phyloP scores from a whole-genome alignment of 129 eudicot genomes.

The Chrysanthemum seticuspe region DNA sequence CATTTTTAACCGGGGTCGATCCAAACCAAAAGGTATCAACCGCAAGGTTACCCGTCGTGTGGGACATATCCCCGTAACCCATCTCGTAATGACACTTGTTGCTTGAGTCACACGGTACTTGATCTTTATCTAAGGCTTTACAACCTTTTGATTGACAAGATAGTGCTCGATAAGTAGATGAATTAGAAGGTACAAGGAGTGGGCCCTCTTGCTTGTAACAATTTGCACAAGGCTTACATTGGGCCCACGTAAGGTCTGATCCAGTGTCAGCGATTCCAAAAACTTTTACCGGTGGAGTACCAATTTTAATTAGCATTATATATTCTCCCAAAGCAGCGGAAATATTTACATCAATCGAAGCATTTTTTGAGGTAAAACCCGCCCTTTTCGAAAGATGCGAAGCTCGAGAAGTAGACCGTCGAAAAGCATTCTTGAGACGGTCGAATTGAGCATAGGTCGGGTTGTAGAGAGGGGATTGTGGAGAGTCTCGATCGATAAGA shows the following conservation, averaged over 20 bases:
- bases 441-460: slow-evolving; percentile 23
- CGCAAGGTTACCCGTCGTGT: slow-evolving; percentile 43
- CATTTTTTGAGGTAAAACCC: not conserved
- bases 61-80: slow-evolving; percentile 40
- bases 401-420: slow-evolving; percentile 41
- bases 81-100: slow-evolving; percentile 35
- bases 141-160: slow-evolving; percentile 48
- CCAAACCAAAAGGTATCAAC: slow-evolving; percentile 46
- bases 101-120: not conserved
- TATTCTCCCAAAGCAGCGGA: slow-evolving; percentile 37
- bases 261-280: slow-evolving; percentile 64
- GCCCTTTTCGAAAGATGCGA: slow-evolving; percentile 1
- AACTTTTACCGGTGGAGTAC: slow-evolving; percentile 50
- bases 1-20: slow-evolving; percentile 25
- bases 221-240: slow-evolving; percentile 51
- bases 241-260: slow-evolving; percentile 68
- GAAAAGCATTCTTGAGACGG: slow-evolving; percentile 32
- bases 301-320: slow-evolving; percentile 49
- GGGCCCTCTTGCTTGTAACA: slow-evolving; percentile 57
- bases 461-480: slow-evolving; percentile 47
- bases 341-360: slow-evolving; percentile 23
- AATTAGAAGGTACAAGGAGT: slow-evolving; percentile 38
- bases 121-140: not conserved
- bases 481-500: slow-evolving; percentile 60
- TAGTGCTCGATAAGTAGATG: slow-evolving; percentile 36